Evolutionary conservation across 495 filamentous ascomycete genomes (phyloP).

Genomic region (Umbilicaria muhlenbergii): DNA sequence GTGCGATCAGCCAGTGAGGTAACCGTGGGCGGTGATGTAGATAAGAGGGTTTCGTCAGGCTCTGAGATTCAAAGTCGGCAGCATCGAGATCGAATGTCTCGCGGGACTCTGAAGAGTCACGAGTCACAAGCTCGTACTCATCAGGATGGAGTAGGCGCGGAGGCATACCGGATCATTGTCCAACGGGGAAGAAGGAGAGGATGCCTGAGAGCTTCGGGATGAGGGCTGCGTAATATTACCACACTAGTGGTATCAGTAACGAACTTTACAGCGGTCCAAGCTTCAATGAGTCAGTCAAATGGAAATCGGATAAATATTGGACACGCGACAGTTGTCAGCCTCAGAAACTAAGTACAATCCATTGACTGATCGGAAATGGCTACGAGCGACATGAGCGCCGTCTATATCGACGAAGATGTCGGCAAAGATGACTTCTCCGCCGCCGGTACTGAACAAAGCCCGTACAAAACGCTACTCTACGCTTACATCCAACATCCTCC

Average conservation of each 20-base stretch:
- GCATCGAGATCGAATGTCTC: conserved; percentile 33
- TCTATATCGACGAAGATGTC: conserved; percentile 67
- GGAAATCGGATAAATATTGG: too few species aligned
- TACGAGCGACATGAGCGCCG: conserved; percentile 26
- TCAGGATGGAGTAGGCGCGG: conserved; percentile 27
- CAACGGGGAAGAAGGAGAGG: too few species aligned
- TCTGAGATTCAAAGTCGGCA: conserved; percentile 32
- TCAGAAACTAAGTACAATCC: not conserved
- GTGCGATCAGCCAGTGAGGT: conserved; percentile 15
- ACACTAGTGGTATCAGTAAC: too few species aligned
- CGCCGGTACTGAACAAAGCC: conserved; percentile 51
- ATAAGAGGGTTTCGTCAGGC: conserved; percentile 17
- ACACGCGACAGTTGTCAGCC: too few species aligned
- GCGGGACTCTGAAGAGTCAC: conserved; percentile 29
- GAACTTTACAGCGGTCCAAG: too few species aligned
- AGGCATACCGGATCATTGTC: conserved; percentile 20
- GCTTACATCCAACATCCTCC: conserved; percentile 61
- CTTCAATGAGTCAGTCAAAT: too few species aligned
- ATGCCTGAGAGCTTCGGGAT: too few species aligned
- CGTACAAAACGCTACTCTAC: conserved; percentile 66
- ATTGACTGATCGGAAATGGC: conserved; percentile 7
- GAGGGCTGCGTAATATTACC: too few species aligned
- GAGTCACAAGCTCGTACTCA: conserved; percentile 30
- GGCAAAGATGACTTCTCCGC: conserved; percentile 55
- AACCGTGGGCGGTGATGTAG: conserved; percentile 14